These are phyloP conservation scores for Aschersonia sp. DNA, from an alignment of 2,329 filamentous ascomycete genomes.

Conservation along the genomic window DNA sequence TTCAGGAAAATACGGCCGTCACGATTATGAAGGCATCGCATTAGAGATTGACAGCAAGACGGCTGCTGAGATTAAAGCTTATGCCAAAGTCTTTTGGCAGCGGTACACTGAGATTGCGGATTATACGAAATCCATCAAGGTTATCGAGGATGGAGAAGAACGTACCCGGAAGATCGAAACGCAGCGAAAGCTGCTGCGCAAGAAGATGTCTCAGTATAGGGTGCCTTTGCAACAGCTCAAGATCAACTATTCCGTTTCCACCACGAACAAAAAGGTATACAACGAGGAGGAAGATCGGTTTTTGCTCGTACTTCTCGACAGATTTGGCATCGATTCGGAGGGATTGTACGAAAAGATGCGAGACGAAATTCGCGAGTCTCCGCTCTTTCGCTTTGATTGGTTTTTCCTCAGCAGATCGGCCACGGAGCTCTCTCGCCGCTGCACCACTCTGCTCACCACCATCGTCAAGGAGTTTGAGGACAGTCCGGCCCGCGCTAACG, in stretches of 20 bases:
- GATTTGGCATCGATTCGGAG: conserved; percentile 82
- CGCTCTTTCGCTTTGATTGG: conserved; percentile 97
- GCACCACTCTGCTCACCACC: conserved; percentile 85
- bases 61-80: conserved; percentile 70
- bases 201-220: conserved; percentile 95
- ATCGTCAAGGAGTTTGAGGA: conserved; percentile 91
- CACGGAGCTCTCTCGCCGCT: conserved; percentile 80
- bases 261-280: conserved; percentile 99
- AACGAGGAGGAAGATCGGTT: conserved; percentile 97
- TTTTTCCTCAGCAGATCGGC: conserved; percentile 95
- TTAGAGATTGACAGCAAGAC: conserved; percentile 86
- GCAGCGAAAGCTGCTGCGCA: conserved; percentile 81
- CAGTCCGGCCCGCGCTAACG: conserved; percentile 39
- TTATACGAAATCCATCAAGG: conserved; percentile 74
- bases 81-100: conserved; percentile 94
- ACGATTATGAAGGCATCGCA: conserved; percentile 72
- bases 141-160: conserved; percentile 88
- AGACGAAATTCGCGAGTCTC: conserved; percentile 91
- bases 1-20: conserved; percentile 80
- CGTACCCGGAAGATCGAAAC: conserved; percentile 78
- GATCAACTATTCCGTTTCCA: conserved; percentile 97
- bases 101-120: conserved; percentile 83
- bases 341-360: conserved; percentile 84
- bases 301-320: conserved; percentile 82
- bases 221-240: conserved; percentile 95